Evolutionary conservation across 352 stramenopile species (phyloP).

Genomic region (Globisporangium emineosum): DNA sequence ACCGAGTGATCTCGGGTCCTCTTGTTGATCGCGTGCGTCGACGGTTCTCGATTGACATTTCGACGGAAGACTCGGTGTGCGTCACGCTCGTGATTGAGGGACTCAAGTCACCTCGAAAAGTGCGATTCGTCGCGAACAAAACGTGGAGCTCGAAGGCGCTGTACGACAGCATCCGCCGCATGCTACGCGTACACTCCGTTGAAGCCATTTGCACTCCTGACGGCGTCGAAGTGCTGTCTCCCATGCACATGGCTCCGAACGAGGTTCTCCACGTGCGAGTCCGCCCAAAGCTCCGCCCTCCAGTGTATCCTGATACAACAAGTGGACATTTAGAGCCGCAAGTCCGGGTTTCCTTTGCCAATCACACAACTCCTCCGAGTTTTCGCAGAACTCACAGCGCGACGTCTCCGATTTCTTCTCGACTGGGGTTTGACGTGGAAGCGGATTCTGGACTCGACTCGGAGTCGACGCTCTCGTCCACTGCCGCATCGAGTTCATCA

Average conservation of each 20-base stretch:
- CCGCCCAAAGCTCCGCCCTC: conserved; percentile 44
- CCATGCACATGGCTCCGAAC: conserved; percentile 66
- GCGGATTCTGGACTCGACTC: conserved; percentile 8
- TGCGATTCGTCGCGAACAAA: conserved; percentile 78
- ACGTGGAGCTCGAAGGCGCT: conserved; percentile 52
- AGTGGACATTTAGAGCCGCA: conserved; percentile 19
- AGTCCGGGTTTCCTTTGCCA: conserved; percentile 20
- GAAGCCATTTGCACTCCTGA: conserved; percentile 55
- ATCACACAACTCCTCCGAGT: conserved; percentile 11
- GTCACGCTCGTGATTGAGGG: conserved; percentile 70
- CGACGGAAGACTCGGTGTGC: conserved; percentile 67
- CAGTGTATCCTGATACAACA: conserved; percentile 20
- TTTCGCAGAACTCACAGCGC: conserved; percentile 14
- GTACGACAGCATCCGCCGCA: conserved; percentile 62
- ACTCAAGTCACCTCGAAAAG: conserved; percentile 47
- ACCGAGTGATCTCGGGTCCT: conserved; percentile 74
- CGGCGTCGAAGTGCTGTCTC: conserved; percentile 63
- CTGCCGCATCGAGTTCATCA: background rate
- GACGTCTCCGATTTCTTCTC: conserved; percentile 2
- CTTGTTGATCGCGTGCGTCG: conserved; percentile 75
- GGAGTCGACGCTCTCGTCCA: conserved; percentile 9
- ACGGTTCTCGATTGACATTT: conserved; percentile 76
- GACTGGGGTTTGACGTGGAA: conserved; percentile 2
- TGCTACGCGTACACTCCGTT: conserved; percentile 65
- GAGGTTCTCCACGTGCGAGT: conserved; percentile 72